Conservation (phyloP, 2,329 filamentous ascomycete genomes). For the Fusarium albosuccineum region DNA sequence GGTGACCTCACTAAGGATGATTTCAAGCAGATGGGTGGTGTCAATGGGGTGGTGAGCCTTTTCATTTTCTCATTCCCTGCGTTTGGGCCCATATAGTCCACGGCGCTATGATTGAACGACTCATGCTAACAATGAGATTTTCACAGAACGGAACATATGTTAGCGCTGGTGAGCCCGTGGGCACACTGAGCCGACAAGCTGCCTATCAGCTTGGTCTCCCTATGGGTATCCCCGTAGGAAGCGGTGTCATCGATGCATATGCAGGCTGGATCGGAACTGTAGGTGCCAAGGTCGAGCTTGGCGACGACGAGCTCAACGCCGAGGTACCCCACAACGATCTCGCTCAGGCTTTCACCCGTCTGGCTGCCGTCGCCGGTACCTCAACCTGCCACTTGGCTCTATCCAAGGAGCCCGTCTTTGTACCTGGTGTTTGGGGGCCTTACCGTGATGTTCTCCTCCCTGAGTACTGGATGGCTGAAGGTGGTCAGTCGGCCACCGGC, state of each 20-base stretch:
- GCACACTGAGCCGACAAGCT: conserved; percentile 85
- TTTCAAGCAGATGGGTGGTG: conserved; percentile 93
- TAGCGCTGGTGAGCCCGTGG: conserved; percentile 92
- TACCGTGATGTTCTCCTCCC: conserved; percentile 95
- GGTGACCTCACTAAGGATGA: conserved; percentile 85
- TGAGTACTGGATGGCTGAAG: conserved; percentile 96
- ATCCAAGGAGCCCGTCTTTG: conserved; percentile 93
- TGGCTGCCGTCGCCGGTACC: conserved; percentile 95
- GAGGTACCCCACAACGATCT: conserved; percentile 83
- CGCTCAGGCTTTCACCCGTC: conserved; percentile 90
- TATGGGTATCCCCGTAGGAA: conserved; percentile 90
- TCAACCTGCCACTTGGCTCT: conserved; percentile 98
- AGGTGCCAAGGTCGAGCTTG: conserved; percentile 91
- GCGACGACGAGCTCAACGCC: conserved; percentile 73
- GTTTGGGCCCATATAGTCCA: conserved; percentile 1
- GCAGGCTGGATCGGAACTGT: conserved; percentile 99
- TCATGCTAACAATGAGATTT: conserved; percentile 26
- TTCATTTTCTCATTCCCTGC: conserved; percentile 28
- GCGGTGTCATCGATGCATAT: conserved; percentile 97
- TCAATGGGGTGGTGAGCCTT: conserved; percentile 89
- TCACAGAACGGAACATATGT: conserved; percentile 88
- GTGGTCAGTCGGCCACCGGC: conserved; percentile 95
- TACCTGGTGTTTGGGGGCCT: conserved; percentile 95
- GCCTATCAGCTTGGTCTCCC: conserved; percentile 86
- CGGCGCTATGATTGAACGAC: neutral